Evolutionary conservation across 2,329 filamentous ascomycete species (phyloP).

Genomic region (Trichoderma polysporum): DNA sequence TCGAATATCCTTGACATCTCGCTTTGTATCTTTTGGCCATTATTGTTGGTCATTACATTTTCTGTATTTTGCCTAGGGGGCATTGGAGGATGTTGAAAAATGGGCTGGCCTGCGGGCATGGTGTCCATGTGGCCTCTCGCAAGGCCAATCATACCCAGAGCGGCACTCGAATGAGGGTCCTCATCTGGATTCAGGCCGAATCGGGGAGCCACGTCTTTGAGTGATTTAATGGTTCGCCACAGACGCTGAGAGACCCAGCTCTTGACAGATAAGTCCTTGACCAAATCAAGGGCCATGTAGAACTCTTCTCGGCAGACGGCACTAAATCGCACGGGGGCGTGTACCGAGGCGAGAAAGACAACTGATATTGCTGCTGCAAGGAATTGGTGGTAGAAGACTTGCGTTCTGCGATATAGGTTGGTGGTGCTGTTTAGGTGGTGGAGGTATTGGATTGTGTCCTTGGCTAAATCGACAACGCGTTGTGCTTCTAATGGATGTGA

Average conservation of each 20-base stretch:
- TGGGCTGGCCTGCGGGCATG: slow-evolving; percentile 23
- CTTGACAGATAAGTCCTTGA: slow-evolving; percentile 69
- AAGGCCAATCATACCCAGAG: slow-evolving; percentile 56
- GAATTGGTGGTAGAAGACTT: slow-evolving; percentile 80
- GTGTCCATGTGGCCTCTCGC: slow-evolving; percentile 42
- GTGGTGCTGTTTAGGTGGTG: slow-evolving; percentile 69
- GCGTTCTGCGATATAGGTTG: slow-evolving; percentile 68
- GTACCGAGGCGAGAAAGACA: slow-evolving; percentile 73
- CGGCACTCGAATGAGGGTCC: slow-evolving; percentile 52
- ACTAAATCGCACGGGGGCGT: slow-evolving; percentile 71
- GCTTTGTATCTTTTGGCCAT: slow-evolving; percentile 50
- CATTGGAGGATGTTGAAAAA: slow-evolving; percentile 30
- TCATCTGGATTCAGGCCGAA: slow-evolving; percentile 57
- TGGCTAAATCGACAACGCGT: slow-evolving; percentile 70
- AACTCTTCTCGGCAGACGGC: slow-evolving; percentile 70
- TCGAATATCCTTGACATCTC: slow-evolving; percentile 54
- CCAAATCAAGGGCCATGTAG: slow-evolving; percentile 72
- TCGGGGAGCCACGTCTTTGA: slow-evolving; percentile 70
- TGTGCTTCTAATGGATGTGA: slow-evolving; percentile 72
- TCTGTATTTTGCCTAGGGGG: slow-evolving; percentile 10
- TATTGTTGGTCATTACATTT: slow-evolving; percentile 35
- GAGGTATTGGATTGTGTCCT: slow-evolving; percentile 72
- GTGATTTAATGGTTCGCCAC: slow-evolving; percentile 68
- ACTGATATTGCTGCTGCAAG: slow-evolving; percentile 72
- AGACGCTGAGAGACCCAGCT: slow-evolving; percentile 71